These are phyloP conservation scores for Aphanomyces invadans DNA, from an alignment of 352 stramenopile species.

Conservation along the genomic window DNA sequence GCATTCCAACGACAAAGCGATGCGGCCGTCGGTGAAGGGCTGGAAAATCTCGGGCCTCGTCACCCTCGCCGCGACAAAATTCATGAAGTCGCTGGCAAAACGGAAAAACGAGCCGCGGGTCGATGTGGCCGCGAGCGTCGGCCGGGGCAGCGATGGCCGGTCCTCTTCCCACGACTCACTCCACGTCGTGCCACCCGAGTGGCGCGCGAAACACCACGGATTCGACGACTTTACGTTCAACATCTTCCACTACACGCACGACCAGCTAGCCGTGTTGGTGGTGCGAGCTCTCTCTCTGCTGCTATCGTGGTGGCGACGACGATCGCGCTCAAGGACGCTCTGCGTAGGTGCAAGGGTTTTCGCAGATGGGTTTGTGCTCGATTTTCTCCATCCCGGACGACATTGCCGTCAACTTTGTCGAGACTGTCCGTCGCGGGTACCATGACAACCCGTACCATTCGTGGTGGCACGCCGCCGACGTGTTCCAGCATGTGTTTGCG, in stretches of 20 bases:
- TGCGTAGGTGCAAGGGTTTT: conserved; percentile 6
- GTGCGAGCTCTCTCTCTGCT: conserved; percentile 58
- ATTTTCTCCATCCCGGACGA: conserved; percentile 57
- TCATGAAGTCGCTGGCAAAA: not conserved
- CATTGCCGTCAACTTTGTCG: conserved; percentile 46
- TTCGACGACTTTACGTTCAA: conserved; percentile 36
- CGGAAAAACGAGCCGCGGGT: not conserved
- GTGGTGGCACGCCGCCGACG: conserved; percentile 80
- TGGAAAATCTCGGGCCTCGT: conserved; percentile 6
- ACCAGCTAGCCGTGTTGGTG: conserved; percentile 48
- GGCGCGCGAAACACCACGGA: not conserved
- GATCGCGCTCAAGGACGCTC: too few relatives aligned
- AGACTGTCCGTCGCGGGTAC: conserved; percentile 47
- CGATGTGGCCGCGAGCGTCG: not conserved
- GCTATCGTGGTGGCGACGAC: conserved; percentile 36
- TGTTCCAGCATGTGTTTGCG: conserved; percentile 54
- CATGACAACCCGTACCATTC: conserved; percentile 74
- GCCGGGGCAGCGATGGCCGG: not conserved
- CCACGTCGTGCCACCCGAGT: not conserved
- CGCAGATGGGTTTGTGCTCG: conserved; percentile 28
- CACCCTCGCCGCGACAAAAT: not conserved
- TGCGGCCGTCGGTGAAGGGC: not conserved
- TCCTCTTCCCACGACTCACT: not conserved
- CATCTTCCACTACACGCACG: conserved; percentile 43
- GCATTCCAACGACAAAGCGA: conserved; percentile 2